Evolutionary conservation across 257 asterid genomes (phyloP).

Genomic region (Scutellaria minor): DNA sequence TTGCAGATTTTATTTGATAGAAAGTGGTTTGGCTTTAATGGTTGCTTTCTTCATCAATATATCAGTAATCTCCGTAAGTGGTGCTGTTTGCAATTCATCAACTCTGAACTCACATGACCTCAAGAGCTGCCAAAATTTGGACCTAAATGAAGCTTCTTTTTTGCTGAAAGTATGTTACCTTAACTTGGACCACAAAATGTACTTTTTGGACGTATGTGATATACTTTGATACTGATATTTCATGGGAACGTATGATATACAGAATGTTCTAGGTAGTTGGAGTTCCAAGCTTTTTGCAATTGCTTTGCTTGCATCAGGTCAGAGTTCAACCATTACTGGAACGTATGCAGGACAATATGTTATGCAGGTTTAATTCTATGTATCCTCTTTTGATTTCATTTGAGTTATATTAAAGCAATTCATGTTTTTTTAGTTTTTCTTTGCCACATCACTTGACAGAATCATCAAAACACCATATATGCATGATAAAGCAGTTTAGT

Average conservation of each 20-base stretch:
- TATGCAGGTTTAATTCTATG: constrained; percentile 72
- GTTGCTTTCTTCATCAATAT: constrained; percentile 92
- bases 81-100: constrained; percentile 84
- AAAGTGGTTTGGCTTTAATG: constrained; percentile 83
- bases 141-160: constrained; percentile 89
- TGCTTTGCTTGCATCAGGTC: constrained; percentile 97
- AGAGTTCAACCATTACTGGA: constrained; percentile 97
- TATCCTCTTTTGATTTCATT: too few relatives aligned
- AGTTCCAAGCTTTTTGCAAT: constrained; percentile 94
- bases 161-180: constrained; percentile 61
- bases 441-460: neutral
- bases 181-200: neutral
- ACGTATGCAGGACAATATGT: constrained; percentile 98
- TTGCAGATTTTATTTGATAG: constrained; percentile 83
- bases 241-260: constrained; percentile 15
- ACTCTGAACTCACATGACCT: constrained; percentile 54
- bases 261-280: constrained; percentile 93
- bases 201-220: neutral
- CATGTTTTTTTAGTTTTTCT: neutral
- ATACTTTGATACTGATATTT: neutral
- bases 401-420: neutral
- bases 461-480: neutral
- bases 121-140: constrained; percentile 78
- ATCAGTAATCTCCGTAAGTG: constrained; percentile 92
- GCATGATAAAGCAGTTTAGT: neutral